A percentile compares a stretch with the other conserved stretches of the same genome.
Evolutionary conservation across 2,329 filamentous ascomycete species (phyloP).

Genomic region (Xylariaceae sp.): DNA sequence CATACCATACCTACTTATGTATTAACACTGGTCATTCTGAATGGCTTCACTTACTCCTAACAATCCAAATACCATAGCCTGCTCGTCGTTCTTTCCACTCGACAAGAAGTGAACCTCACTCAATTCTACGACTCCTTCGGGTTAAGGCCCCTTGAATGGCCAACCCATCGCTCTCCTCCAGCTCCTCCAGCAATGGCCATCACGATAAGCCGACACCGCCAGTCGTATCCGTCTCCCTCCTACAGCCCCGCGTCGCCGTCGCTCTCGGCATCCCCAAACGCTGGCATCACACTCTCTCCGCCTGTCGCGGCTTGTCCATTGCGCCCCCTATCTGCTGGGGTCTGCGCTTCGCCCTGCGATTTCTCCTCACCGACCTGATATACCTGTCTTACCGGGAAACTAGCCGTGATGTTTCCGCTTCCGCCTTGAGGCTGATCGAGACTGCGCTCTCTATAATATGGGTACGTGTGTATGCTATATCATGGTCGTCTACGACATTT

Average conservation of each 20-base stretch:
- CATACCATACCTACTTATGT: too few relatives aligned
- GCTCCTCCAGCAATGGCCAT: constrained; percentile 17
- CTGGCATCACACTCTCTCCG: constrained; percentile 75
- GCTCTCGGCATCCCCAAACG: constrained; percentile 71
- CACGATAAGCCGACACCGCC: constrained; percentile 5
- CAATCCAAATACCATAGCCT: background rate
- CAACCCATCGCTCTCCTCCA: constrained; percentile 19
- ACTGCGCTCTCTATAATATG: constrained; percentile 73
- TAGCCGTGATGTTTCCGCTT: constrained; percentile 47
- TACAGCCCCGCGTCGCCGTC: constrained; percentile 79
- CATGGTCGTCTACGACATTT: too few relatives aligned
- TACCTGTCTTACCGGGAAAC: constrained; percentile 31
- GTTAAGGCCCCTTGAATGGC: constrained; percentile 26
- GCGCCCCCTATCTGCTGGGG: constrained; percentile 74
- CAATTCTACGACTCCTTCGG: constrained; percentile 1
- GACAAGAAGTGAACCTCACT: background rate
- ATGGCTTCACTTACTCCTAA: background rate
- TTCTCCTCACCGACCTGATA: constrained; percentile 65
- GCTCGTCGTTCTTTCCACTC: background rate
- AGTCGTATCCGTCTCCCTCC: constrained; percentile 45
- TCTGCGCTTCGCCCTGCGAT: constrained; percentile 67
- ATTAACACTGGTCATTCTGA: background rate
- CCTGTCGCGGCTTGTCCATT: constrained; percentile 72
- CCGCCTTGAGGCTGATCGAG: constrained; percentile 64
- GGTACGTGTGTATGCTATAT: constrained; percentile 52